These are phyloP conservation scores for Chaetothyriales sp. DNA, from an alignment of 2,329 filamentous ascomycete genomes.

Conservation along the genomic window DNA sequence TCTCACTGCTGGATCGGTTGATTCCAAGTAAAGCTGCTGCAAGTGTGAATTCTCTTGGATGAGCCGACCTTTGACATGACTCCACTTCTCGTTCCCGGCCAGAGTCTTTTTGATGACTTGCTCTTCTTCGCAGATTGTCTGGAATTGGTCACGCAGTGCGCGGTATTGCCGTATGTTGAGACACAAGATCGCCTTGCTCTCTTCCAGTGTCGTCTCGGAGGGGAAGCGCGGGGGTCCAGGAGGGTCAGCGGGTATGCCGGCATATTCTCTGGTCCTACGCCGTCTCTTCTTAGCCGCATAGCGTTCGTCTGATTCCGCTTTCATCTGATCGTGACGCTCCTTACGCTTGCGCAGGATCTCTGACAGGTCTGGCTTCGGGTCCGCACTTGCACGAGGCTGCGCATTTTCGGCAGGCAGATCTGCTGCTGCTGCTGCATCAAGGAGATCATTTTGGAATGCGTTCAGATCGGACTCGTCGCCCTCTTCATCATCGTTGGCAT, in stretches of 20 bases:
- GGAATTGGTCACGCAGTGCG: constrained; percentile 50
- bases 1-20: constrained; percentile 9
- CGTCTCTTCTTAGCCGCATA: constrained; percentile 51
- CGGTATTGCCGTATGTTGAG: constrained; percentile 51
- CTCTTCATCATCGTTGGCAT: no score
- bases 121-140: constrained; percentile 52
- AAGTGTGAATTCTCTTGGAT: constrained; percentile 51
- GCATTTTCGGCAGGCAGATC: constrained; percentile 7
- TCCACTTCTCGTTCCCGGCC: constrained; percentile 59
- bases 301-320: constrained; percentile 45
- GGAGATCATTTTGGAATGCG: constrained; percentile 13
- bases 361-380: constrained; percentile 17
- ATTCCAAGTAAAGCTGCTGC: constrained; percentile 45
- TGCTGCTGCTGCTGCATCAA: constrained; percentile 15
- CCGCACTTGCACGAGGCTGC: background rate
- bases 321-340: constrained; percentile 39
- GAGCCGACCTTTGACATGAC: constrained; percentile 51
- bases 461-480: constrained; percentile 18
- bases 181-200: constrained; percentile 54
- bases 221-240: constrained; percentile 58
- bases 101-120: constrained; percentile 61
- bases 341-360: constrained; percentile 22
- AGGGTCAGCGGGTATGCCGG: constrained; percentile 51
- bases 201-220: constrained; percentile 67
- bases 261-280: constrained; percentile 53